phyloP scores from a whole-genome alignment of 345 rosid species.

The Erysimum cheiranthoides region DNA sequence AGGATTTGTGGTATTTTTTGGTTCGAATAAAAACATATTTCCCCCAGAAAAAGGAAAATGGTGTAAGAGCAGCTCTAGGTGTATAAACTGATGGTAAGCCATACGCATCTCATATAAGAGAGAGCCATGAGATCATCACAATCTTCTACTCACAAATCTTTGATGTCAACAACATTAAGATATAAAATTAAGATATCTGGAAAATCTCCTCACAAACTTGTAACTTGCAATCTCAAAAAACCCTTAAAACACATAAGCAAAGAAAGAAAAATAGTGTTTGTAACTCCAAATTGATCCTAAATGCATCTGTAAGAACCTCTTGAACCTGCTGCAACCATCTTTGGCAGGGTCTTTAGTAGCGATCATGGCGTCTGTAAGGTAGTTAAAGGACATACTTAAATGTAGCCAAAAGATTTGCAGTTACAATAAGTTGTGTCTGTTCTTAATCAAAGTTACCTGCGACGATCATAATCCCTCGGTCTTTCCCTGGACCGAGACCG shows the following conservation, averaged over 20 bases:
- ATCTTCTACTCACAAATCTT: slow-evolving; percentile 14
- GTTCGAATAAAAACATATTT: neutral
- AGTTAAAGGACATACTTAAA: neutral
- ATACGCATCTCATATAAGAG: neutral
- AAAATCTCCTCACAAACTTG: slow-evolving; percentile 31
- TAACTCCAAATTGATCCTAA: slow-evolving; percentile 44
- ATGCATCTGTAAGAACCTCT: slow-evolving; percentile 25
- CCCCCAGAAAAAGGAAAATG: too few species aligned
- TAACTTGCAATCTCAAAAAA: slow-evolving; percentile 22
- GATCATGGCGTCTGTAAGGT: slow-evolving; percentile 46
- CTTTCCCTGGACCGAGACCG: slow-evolving; percentile 87
- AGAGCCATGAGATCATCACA: slow-evolving; percentile 18
- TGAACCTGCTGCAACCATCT: slow-evolving; percentile 24
- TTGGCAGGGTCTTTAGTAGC: slow-evolving; percentile 39
- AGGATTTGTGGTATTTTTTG: neutral
- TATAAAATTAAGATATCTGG: neutral
- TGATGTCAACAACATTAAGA: slow-evolving; percentile 23
- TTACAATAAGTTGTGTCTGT: neutral
- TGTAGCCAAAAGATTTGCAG: slow-evolving; percentile 15
- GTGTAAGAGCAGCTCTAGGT: too few species aligned
- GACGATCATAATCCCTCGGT: slow-evolving; percentile 81
- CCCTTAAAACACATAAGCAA: slow-evolving; percentile 19
- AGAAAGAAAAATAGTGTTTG: slow-evolving; percentile 6
- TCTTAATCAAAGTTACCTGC: slow-evolving; percentile 55
- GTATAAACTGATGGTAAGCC: neutral